Evolutionary conservation across 352 stramenopile species (phyloP), one percentile per base, ranked within the genome.

Genomic region (Phytophthora palmivora): DNA sequence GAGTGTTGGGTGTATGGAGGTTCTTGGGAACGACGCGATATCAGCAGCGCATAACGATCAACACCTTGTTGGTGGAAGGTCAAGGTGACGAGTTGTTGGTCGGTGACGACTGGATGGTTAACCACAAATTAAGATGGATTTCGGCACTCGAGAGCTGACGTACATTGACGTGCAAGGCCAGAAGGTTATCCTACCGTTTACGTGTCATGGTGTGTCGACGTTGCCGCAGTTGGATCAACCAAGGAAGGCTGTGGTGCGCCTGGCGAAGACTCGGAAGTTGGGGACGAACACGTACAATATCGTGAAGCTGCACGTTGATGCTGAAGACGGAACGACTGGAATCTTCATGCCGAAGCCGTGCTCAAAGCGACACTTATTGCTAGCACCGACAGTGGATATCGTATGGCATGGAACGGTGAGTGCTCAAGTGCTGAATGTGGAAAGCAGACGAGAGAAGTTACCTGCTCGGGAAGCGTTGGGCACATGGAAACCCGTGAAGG

Each of bases 401-500:
- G 24, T 53, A 2, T 1, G 30, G 5, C 15, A 65, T 6, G 38
- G 52, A 3, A 37, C 57, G 4, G 14, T 50, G 2, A 3, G 36
- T 1, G 41, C 68, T 0, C 32, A 43, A 1, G 36, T 72, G 2
- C 11, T 75, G 16, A 74, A 61, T 10, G 9, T 74, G 6, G 28
- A 57, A 4, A 61, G 61, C 3, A 6, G 38, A 36, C 16, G 22
- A 0, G n/a, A 61, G 24, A 48, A 65, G 41, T 22, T 53, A 44
- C 22, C 52, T 12, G 38, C 54, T 19, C 30, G 48, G 30, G 18
- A 39, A 12, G 28, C 21, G 6, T 33, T 74, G 0, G 54, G 65
- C 1, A 53, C 22, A 8, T 74, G 58, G 65, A 47, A 70, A 12
- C 65, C 65, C 0, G 30, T 58, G 5, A 37, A 60, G 2, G 36